Base-by-base conservation (phyloP, 345 rosid species). In the Pseudoturritis turrita region DNA sequence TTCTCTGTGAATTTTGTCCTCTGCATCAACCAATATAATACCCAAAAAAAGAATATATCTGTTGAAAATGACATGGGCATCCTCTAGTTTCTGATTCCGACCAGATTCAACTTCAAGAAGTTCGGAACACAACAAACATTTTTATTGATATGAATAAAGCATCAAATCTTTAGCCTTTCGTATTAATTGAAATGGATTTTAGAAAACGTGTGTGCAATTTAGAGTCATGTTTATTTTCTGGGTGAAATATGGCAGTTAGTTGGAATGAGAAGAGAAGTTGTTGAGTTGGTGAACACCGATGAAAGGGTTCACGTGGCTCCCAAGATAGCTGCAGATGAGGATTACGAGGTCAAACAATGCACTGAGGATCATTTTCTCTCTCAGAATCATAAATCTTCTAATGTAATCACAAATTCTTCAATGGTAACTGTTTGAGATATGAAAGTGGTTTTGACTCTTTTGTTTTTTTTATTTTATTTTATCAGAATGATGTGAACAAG, bases 181-280 rank as follows among this genome's bases (percentile, higher is more conserved):
- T 3, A 9, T 61, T 26, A 21, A 15, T 15, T 22, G 3, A 11
- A 49, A 37, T 60, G 57, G 51, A 7, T 9, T 3, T 15, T 15
- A n/a, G 40, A 33, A n/a, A n/a, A 33, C 8, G 5, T 40, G 7
- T 6, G 49, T 21, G 29, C 49, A 23, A 36, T 22, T 6, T 2
- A 39, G n/a, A 1, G n/a, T 25, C 21, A 15, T 62, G 17, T 25
- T 19, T 10, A n/a, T 19, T 33, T 43, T 9, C 14, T 21, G 39
- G 65, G 26, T 61, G 63, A 40, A 37, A 72, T 1, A 7, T 26
- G 66, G 81, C 78, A 92, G 90, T 80, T n/a, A 19, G 52, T 47
- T 75, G 73, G 55, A 77, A 92, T 92, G 98, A 87, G 92, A 67
- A 84, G 83, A 75, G 88, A 88, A 67, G 83, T 87, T 60, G 71